Conservation (phyloP, 1,284 basidiomycete species). For the Rhodotorula sp. region DNA sequence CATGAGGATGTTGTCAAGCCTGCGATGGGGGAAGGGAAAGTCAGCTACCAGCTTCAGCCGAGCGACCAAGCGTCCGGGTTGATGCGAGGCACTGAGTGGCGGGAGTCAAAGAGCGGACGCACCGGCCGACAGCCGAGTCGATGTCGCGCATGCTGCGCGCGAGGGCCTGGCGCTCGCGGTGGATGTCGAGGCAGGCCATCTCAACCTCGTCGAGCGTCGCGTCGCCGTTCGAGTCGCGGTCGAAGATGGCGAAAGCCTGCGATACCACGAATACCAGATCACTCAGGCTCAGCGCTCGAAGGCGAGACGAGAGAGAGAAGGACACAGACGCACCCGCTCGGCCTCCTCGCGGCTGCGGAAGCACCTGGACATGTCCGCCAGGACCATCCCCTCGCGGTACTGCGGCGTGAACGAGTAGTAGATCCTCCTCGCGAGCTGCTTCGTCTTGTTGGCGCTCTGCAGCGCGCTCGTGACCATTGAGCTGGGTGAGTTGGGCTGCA, state of each 20-base stretch:
- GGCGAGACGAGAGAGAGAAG: too few species aligned
- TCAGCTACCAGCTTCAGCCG: not conserved
- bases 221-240: constrained; percentile 81
- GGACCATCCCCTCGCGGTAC: constrained; percentile 62
- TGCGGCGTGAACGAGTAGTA: constrained; percentile 82
- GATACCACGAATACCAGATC: constrained; percentile 31
- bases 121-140: constrained; percentile 79
- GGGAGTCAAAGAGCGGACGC: not conserved
- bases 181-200: constrained; percentile 75
- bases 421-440: constrained; percentile 76
- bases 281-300: not conserved
- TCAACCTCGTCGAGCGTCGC: constrained; percentile 73
- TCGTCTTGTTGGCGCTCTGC: constrained; percentile 76
- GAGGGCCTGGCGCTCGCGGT: constrained; percentile 80
- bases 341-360: constrained; percentile 71
- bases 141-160: constrained; percentile 87
- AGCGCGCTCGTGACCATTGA: constrained; percentile 79
- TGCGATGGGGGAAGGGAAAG: not conserved
- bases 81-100: not conserved
- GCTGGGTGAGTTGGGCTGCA: constrained; percentile 84
- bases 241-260: constrained; percentile 71
- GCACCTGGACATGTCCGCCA: constrained; percentile 72
- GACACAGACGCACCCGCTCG: constrained; percentile 49
- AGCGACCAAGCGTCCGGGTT: not conserved
- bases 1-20: constrained; percentile 47